Conservation (phyloP, 345 rosid species). For the Cardamine chenopodiifolia region DNA sequence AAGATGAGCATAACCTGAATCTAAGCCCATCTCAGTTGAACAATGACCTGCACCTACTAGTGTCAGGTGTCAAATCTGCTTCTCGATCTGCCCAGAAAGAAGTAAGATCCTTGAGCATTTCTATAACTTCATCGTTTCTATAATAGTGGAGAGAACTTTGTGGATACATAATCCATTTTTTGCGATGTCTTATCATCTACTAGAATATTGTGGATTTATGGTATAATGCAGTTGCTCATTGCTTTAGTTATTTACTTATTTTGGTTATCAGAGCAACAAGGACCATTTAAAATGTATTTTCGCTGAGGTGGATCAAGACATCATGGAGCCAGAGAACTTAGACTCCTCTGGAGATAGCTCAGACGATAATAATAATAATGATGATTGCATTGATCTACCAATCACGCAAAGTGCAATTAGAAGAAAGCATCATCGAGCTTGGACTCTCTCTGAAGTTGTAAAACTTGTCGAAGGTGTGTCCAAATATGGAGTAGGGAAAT, state of each 20-base stretch:
- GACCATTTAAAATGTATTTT: conserved; percentile 30
- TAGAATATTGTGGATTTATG: conserved; percentile 6
- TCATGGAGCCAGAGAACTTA: conserved; percentile 43
- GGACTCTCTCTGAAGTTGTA: conserved; percentile 87
- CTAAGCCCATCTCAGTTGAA: conserved; percentile 45
- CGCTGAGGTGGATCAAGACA: conserved; percentile 44
- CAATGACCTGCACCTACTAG: conserved; percentile 39
- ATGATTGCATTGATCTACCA: conserved; percentile 44
- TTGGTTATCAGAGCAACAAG: conserved; percentile 45
- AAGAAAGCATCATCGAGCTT: conserved; percentile 93
- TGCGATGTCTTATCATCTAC: background rate
- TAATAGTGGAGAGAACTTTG: background rate
- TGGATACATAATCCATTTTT: background rate
- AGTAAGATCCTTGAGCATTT: conserved; percentile 40
- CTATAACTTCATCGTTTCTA: background rate
- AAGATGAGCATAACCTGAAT: conserved; percentile 47
- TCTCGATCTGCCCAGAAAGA: conserved; percentile 50
- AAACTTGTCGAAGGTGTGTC: conserved; percentile 89
- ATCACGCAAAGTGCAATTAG: conserved; percentile 61
- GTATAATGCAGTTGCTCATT: conserved; percentile 22
- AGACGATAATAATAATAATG: conserved; percentile 46
- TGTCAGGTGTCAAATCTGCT: conserved; percentile 46
- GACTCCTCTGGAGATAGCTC: conserved; percentile 55
- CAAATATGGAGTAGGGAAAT: conserved; percentile 85
- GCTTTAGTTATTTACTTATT: conserved; percentile 21